Conservation (phyloP, 139 green algal species). For the Medakamo hakoo region DNA sequence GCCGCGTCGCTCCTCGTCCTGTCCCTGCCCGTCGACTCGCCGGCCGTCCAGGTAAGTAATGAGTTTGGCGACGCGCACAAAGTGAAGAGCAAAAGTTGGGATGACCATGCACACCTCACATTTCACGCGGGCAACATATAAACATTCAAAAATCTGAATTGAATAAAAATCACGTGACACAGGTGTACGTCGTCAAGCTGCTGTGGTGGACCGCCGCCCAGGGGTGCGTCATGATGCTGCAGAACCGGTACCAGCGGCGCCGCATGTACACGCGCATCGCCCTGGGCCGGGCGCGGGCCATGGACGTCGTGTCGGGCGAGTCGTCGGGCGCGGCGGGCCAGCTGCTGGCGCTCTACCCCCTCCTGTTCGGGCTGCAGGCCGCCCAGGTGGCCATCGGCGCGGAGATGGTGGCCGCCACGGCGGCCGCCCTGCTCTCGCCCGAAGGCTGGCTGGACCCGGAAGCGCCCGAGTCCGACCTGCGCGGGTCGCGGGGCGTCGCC, state of each 20-base stretch:
- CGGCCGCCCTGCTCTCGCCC: constrained; percentile 22
- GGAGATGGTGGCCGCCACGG: constrained; percentile 40
- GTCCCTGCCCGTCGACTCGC: constrained; percentile 70
- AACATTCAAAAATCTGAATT: too few species aligned
- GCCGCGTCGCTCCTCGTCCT: constrained; percentile 59
- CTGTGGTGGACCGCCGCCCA: constrained; percentile 38
- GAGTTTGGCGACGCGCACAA: too few species aligned
- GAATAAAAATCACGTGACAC: too few species aligned
- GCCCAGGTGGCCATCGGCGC: constrained; percentile 51
- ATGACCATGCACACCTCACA: too few species aligned
- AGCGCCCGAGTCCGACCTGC: constrained; percentile 47
- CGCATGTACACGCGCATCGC: constrained; percentile 91
- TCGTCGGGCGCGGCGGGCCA: constrained; percentile 48
- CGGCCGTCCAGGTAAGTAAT: constrained; percentile 22
- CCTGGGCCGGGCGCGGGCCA: constrained; percentile 67
- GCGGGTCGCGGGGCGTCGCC: constrained; percentile 59
- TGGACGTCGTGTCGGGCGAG: constrained; percentile 82
- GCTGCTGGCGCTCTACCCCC: constrained; percentile 72
- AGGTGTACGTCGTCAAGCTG: constrained; percentile 19
- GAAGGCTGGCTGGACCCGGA: constrained; percentile 74
- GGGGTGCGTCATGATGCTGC: constrained; percentile 37
- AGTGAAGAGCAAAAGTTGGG: too few species aligned
- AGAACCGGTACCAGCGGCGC: constrained; percentile 69
- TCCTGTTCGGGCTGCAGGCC: constrained; percentile 58
- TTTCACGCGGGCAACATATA: too few species aligned